These are phyloP conservation scores for Leucocoprinus leucothites DNA, from an alignment of 768 basidiomycete species.

Conservation along the genomic window DNA sequence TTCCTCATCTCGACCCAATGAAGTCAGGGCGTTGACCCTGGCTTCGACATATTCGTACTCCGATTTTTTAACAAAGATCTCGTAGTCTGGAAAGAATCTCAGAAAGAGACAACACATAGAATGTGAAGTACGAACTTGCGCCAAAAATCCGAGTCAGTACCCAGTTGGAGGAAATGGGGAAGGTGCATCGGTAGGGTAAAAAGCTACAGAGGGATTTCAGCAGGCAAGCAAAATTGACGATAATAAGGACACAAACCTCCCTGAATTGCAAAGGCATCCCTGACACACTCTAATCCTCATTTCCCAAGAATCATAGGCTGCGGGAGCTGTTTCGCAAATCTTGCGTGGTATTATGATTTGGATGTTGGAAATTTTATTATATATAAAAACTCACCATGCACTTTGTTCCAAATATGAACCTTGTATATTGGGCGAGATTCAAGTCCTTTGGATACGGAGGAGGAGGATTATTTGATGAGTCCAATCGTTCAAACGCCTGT, in stretches of 20 bases:
- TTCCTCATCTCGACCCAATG: no score
- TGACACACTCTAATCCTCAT: neutral
- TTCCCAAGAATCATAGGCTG: neutral
- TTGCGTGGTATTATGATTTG: no score
- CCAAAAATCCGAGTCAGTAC: no score
- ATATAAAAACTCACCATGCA: conserved; percentile 6
- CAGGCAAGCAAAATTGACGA: neutral
- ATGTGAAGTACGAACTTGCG: no score
- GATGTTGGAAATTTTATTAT: no score
- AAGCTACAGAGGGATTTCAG: neutral
- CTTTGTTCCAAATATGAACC: conserved; percentile 28
- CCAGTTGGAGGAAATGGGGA: no score
- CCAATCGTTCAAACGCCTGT: conserved; percentile 23
- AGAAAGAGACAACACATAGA: no score
- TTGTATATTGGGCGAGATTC: conserved; percentile 29
- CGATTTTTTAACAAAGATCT: no score
- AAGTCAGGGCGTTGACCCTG: no score
- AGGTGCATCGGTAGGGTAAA: no score
- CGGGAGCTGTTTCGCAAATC: neutral
- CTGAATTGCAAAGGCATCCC: neutral
- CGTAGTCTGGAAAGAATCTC: no score
- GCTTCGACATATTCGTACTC: no score
- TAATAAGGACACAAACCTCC: neutral
- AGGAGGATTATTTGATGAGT: conserved; percentile 14
- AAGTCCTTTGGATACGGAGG: conserved; percentile 26